Evolutionary conservation across 768 basidiomycete species (phyloP).

Genomic region (Obba rivulosa): DNA sequence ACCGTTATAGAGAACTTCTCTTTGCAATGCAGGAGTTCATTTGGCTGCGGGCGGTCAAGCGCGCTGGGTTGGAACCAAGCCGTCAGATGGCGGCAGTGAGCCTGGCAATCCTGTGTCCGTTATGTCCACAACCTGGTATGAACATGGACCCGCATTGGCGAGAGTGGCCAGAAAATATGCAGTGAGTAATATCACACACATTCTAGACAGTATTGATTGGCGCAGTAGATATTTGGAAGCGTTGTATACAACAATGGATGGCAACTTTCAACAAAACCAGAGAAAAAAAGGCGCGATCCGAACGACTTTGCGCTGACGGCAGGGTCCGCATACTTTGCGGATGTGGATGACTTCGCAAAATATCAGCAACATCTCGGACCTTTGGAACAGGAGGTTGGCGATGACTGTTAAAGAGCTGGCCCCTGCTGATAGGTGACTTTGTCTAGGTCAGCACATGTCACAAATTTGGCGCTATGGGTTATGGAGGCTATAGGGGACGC

Average conservation of each 20-base stretch:
- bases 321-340: slow-evolving; percentile 10
- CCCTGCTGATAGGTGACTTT: neutral
- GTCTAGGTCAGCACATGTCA: slow-evolving; percentile 8
- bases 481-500: slow-evolving; percentile 4
- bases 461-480: slow-evolving; percentile 14
- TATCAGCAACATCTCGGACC: slow-evolving; percentile 1
- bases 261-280: slow-evolving; percentile 10
- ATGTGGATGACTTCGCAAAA: slow-evolving; percentile 5
- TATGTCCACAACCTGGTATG: slow-evolving; percentile 17
- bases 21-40: neutral
- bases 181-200: neutral
- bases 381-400: slow-evolving; percentile 4
- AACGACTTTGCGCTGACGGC: slow-evolving; percentile 8
- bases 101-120: slow-evolving; percentile 16
- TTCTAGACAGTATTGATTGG: too few relatives aligned
- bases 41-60: neutral
- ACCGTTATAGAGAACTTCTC: slow-evolving; percentile 4
- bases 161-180: neutral
- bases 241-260: slow-evolving; percentile 7
- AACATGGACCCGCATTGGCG: slow-evolving; percentile 19
- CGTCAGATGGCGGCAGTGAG: slow-evolving; percentile 1
- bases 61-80: neutral
- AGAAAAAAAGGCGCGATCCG: slow-evolving; percentile 7
- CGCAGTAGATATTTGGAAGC: slow-evolving; percentile 8
- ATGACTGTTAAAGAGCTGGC: neutral